Evolutionary conservation across 805 yeast species (phyloP), one percentile per base, ranked within the genome.

Genomic region (Starmerella floris): DNA sequence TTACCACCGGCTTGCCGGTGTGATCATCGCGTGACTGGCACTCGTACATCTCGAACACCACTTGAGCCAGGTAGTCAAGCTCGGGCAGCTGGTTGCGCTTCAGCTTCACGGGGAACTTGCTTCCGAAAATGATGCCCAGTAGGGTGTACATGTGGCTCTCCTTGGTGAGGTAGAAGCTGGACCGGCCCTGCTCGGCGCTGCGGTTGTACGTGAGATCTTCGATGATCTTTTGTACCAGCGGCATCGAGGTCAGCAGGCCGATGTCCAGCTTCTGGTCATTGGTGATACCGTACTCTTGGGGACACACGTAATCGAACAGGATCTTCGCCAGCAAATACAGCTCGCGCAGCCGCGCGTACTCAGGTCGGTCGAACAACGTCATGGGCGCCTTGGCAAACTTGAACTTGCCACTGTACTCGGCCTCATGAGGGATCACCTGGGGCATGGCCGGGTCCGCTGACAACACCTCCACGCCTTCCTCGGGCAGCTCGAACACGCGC

Each of bases 261-360:
- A 91, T 91, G 59, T 91, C 99, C 46, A 91, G 70, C 58, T 91
- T 91, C 61, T 91, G 98, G 55, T 80, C 79, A 56, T 85, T 94
- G 51, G 87, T 84, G 53, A 91, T 91, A 50, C 99, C 99, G 59
- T 91, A 91, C 59, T 91, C 99, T 61, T 91, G 97, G 9, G 99
- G 99, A 62, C 97, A 91, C 38, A 91, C 85, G 57, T 88, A 91
- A 62, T 91, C 99, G 65, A 91, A 91, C 49, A 91, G 64, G 5
- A 91, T 95, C 60, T 91, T 93, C 1, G 95, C 83, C 43, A 91
- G 68, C 49, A 88, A 70, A 59, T 87, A 91, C 40, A 91, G 70
- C 59, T 91, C 98, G 51, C 97, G 70, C 45, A 91, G 68, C 49
- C 83, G 72, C 26, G 80, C 79, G 60, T 73, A 87, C 41, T 79